These are phyloP conservation scores for Backusella tarrabulga DNA, from an alignment of 192 early-diverging fungal genomes.

Conservation along the genomic window DNA sequence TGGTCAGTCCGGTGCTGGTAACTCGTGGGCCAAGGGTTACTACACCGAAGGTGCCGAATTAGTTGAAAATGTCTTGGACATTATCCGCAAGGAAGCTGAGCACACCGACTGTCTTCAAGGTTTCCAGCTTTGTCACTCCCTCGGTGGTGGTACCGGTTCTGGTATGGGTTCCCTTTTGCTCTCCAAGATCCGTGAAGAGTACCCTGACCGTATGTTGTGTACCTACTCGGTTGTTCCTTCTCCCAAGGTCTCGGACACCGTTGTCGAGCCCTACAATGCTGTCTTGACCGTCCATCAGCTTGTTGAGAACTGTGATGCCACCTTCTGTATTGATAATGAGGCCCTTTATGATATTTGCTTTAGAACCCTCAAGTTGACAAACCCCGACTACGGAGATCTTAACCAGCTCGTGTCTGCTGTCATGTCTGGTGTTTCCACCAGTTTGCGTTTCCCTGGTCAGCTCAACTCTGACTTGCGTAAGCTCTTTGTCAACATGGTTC, in stretches of 20 bases:
- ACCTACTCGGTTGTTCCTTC: constrained; percentile 97
- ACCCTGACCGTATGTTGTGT: constrained; percentile 99
- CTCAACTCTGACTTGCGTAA: constrained; percentile 94
- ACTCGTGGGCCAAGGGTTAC: constrained; percentile 99
- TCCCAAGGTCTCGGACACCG: constrained; percentile 96
- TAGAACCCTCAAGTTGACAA: constrained; percentile 52
- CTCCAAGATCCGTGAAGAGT: constrained; percentile 98
- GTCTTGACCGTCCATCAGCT: constrained; percentile 64
- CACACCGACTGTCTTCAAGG: constrained; percentile 96
- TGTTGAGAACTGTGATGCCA: constrained; percentile 69
- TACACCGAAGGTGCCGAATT: constrained; percentile 99
- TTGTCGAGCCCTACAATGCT: constrained; percentile 83
- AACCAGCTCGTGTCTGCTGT: constrained; percentile 64
- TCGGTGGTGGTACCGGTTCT: constrained; percentile 97
- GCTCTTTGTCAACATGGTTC: constrained; percentile 84
- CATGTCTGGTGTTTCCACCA: constrained; percentile 70
- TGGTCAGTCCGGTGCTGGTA: constrained; percentile 95
- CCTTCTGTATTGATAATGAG: constrained; percentile 71
- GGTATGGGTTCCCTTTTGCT: constrained; percentile 96
- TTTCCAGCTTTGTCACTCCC: constrained; percentile 97
- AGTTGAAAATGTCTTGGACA: constrained; percentile 91
- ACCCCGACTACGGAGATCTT: constrained; percentile 58
- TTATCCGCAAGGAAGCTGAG: constrained; percentile 96
- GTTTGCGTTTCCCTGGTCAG: constrained; percentile 83
- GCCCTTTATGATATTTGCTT: constrained; percentile 42